Base-by-base conservation (phyloP, 768 basidiomycete genomes). In the Boletus sensibilis region DNA sequence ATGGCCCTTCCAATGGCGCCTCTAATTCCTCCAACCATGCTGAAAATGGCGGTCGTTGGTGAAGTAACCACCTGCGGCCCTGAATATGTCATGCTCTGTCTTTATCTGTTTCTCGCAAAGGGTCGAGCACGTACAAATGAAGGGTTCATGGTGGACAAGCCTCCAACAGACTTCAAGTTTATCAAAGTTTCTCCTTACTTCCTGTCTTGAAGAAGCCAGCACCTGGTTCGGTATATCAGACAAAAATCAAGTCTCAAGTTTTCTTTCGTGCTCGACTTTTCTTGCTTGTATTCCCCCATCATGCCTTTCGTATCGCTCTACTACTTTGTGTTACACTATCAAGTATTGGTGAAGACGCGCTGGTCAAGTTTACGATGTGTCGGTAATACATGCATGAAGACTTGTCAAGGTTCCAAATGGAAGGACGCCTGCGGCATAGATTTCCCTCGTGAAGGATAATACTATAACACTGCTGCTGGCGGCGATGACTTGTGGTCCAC, bases 171-270 rank as follows among this genome's bases (percentile, higher is more conserved):
- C 65, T 67, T 74, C 79, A 82, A 80, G 76, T 79, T 71, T 70
- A 60, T 63, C 71, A 80, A 82, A 77, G 72, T 78, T 78, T 76
- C 72, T 72, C 79, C 71, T 77, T 76, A 74, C 75, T 77, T 72
- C 66, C 68, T 75, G 68, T 72, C 74, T 72, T 76, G 77, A 76
- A 79, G 76, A 78, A 70, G 71, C 61, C 62, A 62, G 58, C 61
- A 72, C 76, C 63, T 71, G 76, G 79, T 80, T 80, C 79, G 77
- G 78, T 84, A 82, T 72, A 70, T 76, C 74, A 80, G 75, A 80
- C 74, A 75, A 76, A 49, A 75, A 69, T 75, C 82, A 84, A 85
- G 82, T 82, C 83, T 79, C 83, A 85, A 85, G 83, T 86, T 74
- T 79, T 74, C 72, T 78, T 68, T 78, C 77, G 75, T 78, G 78